A percentile compares a stretch with the other conserved stretches of the same genome.
Evolutionary conservation across 768 basidiomycete species (phyloP).

Genomic region (Hygrophorus pudorinus): DNA sequence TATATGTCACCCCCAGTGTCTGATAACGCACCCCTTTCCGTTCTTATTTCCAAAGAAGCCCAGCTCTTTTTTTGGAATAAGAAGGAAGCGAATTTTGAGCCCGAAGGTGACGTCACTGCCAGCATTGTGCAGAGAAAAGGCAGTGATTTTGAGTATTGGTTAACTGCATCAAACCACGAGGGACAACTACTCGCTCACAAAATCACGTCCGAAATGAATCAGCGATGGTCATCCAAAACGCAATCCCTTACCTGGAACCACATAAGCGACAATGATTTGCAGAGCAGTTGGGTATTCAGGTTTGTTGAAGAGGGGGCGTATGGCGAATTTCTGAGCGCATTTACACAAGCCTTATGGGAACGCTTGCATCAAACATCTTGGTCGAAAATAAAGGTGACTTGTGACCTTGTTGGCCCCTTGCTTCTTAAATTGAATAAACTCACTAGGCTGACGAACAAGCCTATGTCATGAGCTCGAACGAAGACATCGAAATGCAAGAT

Average conservation of each 20-base stretch:
- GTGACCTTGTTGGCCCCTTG: not conserved
- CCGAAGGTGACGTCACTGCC: slow-evolving; percentile 41
- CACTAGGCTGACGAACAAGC: slow-evolving; percentile 70
- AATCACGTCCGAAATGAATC: slow-evolving; percentile 62
- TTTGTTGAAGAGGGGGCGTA: slow-evolving; percentile 53
- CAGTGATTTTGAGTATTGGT: slow-evolving; percentile 44
- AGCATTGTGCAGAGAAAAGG: slow-evolving; percentile 39
- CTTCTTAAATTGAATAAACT: not conserved
- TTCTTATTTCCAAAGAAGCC: not conserved
- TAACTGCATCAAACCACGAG: slow-evolving; percentile 42
- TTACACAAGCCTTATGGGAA: slow-evolving; percentile 76
- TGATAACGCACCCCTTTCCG: not conserved
- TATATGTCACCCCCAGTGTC: too few relatives aligned
- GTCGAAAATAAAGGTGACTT: slow-evolving; percentile 65
- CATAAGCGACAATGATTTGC: slow-evolving; percentile 36
- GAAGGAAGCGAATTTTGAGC: too few relatives aligned
- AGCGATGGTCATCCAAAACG: slow-evolving; percentile 50
- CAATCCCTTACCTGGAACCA: slow-evolving; percentile 87
- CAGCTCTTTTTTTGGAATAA: not conserved
- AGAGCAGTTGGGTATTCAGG: slow-evolving; percentile 77
- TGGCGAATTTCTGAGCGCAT: slow-evolving; percentile 45
- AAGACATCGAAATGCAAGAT: slow-evolving; percentile 87
- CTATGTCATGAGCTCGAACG: slow-evolving; percentile 70
- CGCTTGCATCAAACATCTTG: slow-evolving; percentile 61
- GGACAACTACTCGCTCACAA: slow-evolving; percentile 49